Percentiles rank a stretch among this genome's conserved stretches.
Conservation (phyloP, 108 stramenopile species). For the Nitzschia putrida region DNA sequence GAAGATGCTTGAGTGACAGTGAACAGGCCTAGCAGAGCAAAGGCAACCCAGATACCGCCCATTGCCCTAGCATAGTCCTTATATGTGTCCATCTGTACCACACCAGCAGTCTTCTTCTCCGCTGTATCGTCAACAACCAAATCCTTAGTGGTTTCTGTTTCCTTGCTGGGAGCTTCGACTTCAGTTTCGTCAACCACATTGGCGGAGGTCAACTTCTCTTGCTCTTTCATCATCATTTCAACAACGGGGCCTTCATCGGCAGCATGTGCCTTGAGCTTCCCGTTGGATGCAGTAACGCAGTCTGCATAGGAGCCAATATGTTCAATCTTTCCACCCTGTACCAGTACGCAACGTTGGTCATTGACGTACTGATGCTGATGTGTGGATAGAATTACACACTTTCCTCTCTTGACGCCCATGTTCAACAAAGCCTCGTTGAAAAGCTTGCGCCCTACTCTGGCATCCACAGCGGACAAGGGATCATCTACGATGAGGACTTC, state of each 20-base stretch:
- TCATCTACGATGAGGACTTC: slow-evolving; percentile 85
- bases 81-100: slow-evolving; percentile 69
- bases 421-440: slow-evolving; percentile 74
- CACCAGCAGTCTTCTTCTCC: slow-evolving; percentile 60
- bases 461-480: slow-evolving; percentile 89
- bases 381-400: slow-evolving; percentile 81
- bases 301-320: slow-evolving; percentile 67
- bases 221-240: slow-evolving; percentile 11
- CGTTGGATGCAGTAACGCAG: slow-evolving; percentile 62
- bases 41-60: slow-evolving; percentile 50
- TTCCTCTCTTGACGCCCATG: slow-evolving; percentile 50
- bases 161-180: slow-evolving; percentile 26
- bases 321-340: slow-evolving; percentile 58
- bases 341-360: slow-evolving; percentile 62
- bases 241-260: slow-evolving; percentile 27
- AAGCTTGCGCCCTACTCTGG: slow-evolving; percentile 74
- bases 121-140: slow-evolving; percentile 1
- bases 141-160: neutral
- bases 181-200: neutral
- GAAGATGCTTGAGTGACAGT: slow-evolving; percentile 53
- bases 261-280: slow-evolving; percentile 40
- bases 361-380: slow-evolving; percentile 89
- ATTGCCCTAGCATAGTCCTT: slow-evolving; percentile 64
- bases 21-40: slow-evolving; percentile 53
- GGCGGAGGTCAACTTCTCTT: slow-evolving; percentile 4